Conservation (phyloP, 768 basidiomycete species). For the Baorangia bicolor region DNA sequence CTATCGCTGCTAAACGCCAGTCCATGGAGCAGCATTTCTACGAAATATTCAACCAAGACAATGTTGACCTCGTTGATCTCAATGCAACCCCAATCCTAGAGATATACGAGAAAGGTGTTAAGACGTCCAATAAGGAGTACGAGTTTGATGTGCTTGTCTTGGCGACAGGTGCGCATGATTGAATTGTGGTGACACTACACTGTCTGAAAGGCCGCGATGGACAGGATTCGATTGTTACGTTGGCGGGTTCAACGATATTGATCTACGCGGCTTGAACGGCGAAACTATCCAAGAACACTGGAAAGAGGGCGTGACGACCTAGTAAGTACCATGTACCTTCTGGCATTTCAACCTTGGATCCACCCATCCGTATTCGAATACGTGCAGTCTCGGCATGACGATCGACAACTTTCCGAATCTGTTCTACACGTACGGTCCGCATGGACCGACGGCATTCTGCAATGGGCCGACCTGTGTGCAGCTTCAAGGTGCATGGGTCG, state of each 20-base stretch:
- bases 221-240: conserved; percentile 12
- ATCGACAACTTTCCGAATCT: conserved; percentile 17
- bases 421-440: conserved; percentile 11
- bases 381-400: conserved; percentile 14
- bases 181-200: background rate
- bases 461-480: conserved; percentile 8
- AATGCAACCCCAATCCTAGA: conserved; percentile 8
- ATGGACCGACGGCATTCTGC: conserved; percentile 8
- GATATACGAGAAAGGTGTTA: conserved; percentile 8
- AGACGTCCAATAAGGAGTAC: conserved; percentile 2
- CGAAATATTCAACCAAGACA: conserved; percentile 15
- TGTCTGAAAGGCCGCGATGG: background rate
- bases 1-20: conserved; percentile 6
- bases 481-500: conserved; percentile 8
- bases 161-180: conserved; percentile 11
- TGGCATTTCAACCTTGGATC: background rate
- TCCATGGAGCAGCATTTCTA: conserved; percentile 12
- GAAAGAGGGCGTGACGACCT: conserved; percentile 12
- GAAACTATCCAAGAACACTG: conserved; percentile 16
- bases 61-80: conserved; percentile 15
- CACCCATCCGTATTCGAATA: background rate
- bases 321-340: background rate
- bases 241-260: conserved; percentile 5
- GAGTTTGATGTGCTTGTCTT: conserved; percentile 14
- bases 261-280: conserved; percentile 12